phyloP scores from a whole-genome alignment of 345 rosid species.

The Microthlaspi erraticum region DNA sequence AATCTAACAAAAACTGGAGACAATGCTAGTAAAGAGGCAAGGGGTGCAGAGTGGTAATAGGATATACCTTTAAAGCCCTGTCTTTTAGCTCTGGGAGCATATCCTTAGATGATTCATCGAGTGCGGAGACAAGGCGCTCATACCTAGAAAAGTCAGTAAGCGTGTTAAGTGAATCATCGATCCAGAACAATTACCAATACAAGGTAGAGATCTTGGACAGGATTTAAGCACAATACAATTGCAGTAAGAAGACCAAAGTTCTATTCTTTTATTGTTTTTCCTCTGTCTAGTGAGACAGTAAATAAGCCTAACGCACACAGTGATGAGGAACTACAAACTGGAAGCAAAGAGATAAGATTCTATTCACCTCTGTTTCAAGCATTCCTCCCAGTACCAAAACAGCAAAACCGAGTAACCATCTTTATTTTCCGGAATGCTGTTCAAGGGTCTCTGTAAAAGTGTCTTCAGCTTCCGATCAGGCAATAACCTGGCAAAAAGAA shows the following conservation, averaged over 20 bases:
- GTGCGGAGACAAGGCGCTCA: slow-evolving; percentile 77
- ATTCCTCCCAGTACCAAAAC: slow-evolving; percentile 99
- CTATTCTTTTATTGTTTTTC: background rate
- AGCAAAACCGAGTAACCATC: slow-evolving; percentile 93
- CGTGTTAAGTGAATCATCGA: background rate
- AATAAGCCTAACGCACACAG: background rate
- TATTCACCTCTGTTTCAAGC: slow-evolving; percentile 84
- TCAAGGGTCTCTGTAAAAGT: slow-evolving; percentile 78
- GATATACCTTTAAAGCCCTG: slow-evolving; percentile 80
- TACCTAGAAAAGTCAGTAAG: slow-evolving; percentile 57
- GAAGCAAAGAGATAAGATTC: slow-evolving; percentile 18
- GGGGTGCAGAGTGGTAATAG: slow-evolving; percentile 1
- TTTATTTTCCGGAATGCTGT: slow-evolving; percentile 74
- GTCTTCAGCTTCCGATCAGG: slow-evolving; percentile 96
- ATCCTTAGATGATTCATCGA: slow-evolving; percentile 96
- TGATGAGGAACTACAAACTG: background rate
- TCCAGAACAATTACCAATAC: background rate
- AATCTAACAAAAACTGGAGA: slow-evolving; percentile 9
- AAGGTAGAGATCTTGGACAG: slow-evolving; percentile 11
- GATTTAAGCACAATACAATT: background rate
- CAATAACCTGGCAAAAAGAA: slow-evolving; percentile 58
- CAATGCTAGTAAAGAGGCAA: slow-evolving; percentile 22
- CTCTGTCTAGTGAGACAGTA: background rate
- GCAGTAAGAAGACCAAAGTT: background rate
- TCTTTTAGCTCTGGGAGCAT: slow-evolving; percentile 83